Base-by-base conservation (phyloP, 768 basidiomycete genomes). In the Mycena alexandri region DNA sequence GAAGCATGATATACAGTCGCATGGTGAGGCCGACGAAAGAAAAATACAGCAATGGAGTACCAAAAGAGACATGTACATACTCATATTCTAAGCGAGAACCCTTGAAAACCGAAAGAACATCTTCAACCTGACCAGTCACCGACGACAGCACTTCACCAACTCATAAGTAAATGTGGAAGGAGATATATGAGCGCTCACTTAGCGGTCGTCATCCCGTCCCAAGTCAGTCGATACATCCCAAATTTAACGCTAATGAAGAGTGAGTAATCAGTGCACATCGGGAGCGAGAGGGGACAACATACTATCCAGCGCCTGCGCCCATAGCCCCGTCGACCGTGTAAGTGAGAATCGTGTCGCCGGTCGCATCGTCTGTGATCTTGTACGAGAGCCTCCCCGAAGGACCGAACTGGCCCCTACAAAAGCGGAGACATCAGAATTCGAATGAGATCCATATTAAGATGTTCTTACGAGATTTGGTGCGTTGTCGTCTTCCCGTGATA, bases 241-340 rank as follows among this genome's bases (percentile, higher is more conserved):
- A 71, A 68, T 65, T 71, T 71, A 16, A 71, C 11, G 55, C 70
- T 67, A 55, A 56, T 43, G 19, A 29, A 41, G 41, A 25, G 16
- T 25, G 10, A 44, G 16, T 21, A 50, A 54, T 54, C 21, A 50
- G 51, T 44, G 41, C n/a, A 24, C 8, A 41, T 22, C 17, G 16
- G 19, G n/a, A n/a, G n/a, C 14, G 19, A 22, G 22, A 12, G 10
- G 17, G 19, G 3, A 21, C 6, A 1, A 33, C 71, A 1, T 48
- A 72, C 71, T 70, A 72, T 67, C 68, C 66, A 22, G n/a, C 44
- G 38, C 53, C 65, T 13, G 71, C 57, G 38, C 71, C 71, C 69
- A 72, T 71, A 25, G 43, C 29, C 2, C 71, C 69, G n/a, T 21
- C 51, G 19, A 67, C 71, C 6, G 53, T 50, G 43, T 72, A 72